A percentile compares a stretch with the other conserved stretches of the same genome.
phyloP scores from a whole-genome alignment of 2,329 filamentous ascomycete genomes.

The Trichoderma atroviride region DNA sequence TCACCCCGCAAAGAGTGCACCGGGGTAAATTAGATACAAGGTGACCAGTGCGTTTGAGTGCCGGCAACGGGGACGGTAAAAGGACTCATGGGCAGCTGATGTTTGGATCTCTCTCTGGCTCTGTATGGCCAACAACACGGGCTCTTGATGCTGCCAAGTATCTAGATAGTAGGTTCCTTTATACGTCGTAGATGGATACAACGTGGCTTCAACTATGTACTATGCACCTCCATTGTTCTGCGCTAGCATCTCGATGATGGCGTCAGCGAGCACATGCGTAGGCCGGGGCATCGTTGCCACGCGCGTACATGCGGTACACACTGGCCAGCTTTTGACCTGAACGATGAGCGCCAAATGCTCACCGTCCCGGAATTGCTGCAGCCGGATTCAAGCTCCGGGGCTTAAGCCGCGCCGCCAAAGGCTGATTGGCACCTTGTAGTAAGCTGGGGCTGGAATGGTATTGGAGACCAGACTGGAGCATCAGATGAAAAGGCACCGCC shows the following conservation, averaged over 20 bases:
- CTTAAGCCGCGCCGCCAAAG: background rate
- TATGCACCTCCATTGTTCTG: background rate
- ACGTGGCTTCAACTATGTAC: constrained; percentile 6
- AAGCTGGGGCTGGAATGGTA: constrained; percentile 1
- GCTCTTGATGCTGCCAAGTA: background rate
- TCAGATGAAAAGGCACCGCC: constrained; percentile 6
- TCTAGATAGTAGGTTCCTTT: too few species aligned
- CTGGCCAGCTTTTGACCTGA: background rate
- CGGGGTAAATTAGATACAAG: background rate
- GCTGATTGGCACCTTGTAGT: constrained; percentile 1
- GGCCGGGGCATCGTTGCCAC: background rate
- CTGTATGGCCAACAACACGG: background rate
- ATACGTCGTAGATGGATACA: background rate
- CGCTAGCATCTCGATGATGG: constrained; percentile 2
- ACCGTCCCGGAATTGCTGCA: background rate
- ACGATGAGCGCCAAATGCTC: background rate
- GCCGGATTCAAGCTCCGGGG: background rate
- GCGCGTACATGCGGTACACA: background rate
- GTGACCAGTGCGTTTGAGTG: background rate
- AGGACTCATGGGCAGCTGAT: background rate
- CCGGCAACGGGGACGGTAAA: background rate
- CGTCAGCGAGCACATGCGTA: background rate
- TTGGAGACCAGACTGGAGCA: background rate
- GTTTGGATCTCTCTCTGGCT: background rate
- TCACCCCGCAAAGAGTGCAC: background rate